Conservation (phyloP, 2,329 filamentous ascomycete genomes). For the Neodidymelliopsis sp. region DNA sequence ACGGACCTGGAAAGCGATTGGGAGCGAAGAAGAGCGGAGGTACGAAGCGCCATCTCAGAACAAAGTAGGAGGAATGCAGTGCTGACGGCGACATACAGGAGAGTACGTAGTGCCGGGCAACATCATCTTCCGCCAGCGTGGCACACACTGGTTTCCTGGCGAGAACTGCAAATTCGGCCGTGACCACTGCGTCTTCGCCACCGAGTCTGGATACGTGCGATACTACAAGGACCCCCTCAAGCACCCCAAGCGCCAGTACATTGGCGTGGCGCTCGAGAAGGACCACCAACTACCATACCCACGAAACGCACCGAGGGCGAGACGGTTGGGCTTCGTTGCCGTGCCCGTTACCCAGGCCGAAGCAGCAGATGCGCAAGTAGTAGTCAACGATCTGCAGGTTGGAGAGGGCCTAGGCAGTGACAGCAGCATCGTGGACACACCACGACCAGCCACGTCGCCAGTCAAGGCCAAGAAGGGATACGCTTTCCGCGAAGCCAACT, state of each 20-base stretch:
- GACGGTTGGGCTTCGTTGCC: conserved; percentile 77
- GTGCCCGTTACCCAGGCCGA: conserved; percentile 45
- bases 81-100: conserved; percentile 59
- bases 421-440: conserved; percentile 42
- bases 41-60: conserved; percentile 43
- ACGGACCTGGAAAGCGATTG: conserved; percentile 82
- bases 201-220: conserved; percentile 86
- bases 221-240: conserved; percentile 89
- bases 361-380: conserved; percentile 22
- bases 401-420: conserved; percentile 27
- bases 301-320: conserved; percentile 73
- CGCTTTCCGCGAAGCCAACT: conserved; percentile 71
- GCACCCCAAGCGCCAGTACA: conserved; percentile 90
- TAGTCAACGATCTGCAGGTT: conserved; percentile 31
- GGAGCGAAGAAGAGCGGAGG: conserved; percentile 93
- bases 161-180: conserved; percentile 96
- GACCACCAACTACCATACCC: conserved; percentile 81
- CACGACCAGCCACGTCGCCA: conserved; percentile 33
- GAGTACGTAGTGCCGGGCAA: conserved; percentile 95
- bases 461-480: conserved; percentile 60
- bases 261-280: conserved; percentile 89
- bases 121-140: conserved; percentile 97
- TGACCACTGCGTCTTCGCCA: conserved; percentile 94
- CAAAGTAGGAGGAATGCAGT: neutral
- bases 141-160: conserved; percentile 91